Evolutionary conservation across 73 alveolate genomes (phyloP).

Genomic region (Stentor coeruleus): DNA sequence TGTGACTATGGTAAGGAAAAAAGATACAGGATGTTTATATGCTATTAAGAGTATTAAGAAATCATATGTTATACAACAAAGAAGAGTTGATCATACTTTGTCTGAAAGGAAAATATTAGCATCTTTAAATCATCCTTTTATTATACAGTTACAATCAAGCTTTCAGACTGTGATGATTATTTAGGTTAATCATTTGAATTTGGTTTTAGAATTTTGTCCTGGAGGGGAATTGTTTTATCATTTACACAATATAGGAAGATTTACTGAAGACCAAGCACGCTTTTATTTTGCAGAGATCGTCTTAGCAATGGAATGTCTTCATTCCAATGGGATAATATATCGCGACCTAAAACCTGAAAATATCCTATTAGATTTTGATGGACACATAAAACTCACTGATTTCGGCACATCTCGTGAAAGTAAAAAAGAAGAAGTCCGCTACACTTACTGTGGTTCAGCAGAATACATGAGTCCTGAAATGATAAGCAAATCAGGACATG

Average conservation of each 20-base stretch:
- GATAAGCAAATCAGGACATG: conserved; percentile 73
- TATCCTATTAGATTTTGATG: conserved; percentile 85
- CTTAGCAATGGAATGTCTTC: conserved; percentile 92
- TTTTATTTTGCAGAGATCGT: conserved; percentile 83
- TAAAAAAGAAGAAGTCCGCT: conserved; percentile 53
- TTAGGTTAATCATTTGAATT: conserved; percentile 28
- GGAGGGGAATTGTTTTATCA: conserved; percentile 94
- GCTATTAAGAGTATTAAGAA: conserved; percentile 76
- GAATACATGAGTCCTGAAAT: conserved; percentile 92
- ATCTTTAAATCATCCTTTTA: conserved; percentile 27
- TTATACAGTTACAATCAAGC: neutral
- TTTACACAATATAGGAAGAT: conserved; percentile 71
- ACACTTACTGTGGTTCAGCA: conserved; percentile 90
- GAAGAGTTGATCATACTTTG: conserved; percentile 61
- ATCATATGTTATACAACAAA: conserved; percentile 40
- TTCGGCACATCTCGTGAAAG: conserved; percentile 94
- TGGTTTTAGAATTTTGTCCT: conserved; percentile 89
- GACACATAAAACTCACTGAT: conserved; percentile 93
- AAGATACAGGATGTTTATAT: conserved; percentile 51
- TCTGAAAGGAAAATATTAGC: conserved; percentile 63
- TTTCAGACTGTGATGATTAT: neutral
- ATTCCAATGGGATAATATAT: conserved; percentile 83
- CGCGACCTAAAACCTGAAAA: conserved; percentile 97
- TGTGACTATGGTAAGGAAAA: conserved; percentile 60
- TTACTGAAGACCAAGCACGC: conserved; percentile 77